Conservation (phyloP, 805 yeast species). For the Starmerella scarabaei region DNA sequence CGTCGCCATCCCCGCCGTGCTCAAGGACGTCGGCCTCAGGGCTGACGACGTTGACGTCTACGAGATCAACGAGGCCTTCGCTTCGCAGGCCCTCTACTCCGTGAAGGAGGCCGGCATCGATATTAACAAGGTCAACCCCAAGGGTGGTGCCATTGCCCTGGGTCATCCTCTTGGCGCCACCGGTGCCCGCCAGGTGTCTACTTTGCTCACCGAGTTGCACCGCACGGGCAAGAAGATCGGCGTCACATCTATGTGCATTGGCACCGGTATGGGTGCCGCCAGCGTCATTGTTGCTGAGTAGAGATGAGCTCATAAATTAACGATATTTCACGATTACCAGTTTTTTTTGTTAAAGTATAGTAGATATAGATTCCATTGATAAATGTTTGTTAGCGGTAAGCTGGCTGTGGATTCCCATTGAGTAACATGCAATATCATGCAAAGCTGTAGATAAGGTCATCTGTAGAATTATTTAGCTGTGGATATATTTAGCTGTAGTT, state of each 20-base stretch:
- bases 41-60: constrained; percentile 57
- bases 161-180: constrained; percentile 92
- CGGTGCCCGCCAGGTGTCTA: constrained; percentile 87
- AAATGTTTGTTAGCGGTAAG: too few relatives aligned
- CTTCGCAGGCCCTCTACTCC: constrained; percentile 81
- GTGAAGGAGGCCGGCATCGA: constrained; percentile 56
- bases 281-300: constrained; percentile 71
- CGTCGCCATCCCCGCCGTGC: constrained; percentile 76
- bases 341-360: too few relatives aligned
- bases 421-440: too few relatives aligned
- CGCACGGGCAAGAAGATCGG: constrained; percentile 62
- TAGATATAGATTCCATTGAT: too few relatives aligned
- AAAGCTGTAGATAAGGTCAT: too few relatives aligned
- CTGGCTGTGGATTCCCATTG: too few relatives aligned
- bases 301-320: too few relatives aligned
- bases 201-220: constrained; percentile 67
- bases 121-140: constrained; percentile 60
- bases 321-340: too few relatives aligned
- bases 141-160: constrained; percentile 93
- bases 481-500: too few relatives aligned
- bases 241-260: constrained; percentile 91
- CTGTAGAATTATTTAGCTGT: too few relatives aligned
- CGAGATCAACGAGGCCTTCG: constrained; percentile 94
- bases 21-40: constrained; percentile 46
- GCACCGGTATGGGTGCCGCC: constrained; percentile 99